Conservation (phyloP, 768 basidiomycete species). For the Tylopilus balloui region DNA sequence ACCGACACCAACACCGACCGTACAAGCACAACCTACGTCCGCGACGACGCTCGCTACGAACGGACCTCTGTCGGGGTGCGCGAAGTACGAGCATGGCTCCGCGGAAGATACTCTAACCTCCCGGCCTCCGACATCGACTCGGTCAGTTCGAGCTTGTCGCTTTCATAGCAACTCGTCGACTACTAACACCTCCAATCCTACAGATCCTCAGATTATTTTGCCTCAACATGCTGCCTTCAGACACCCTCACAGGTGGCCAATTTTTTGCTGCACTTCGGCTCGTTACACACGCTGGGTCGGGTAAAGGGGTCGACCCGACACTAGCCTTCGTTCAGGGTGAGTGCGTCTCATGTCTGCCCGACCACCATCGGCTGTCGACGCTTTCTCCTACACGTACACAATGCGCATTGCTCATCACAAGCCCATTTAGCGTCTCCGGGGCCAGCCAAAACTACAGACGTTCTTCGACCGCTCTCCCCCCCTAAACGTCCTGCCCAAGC, state of each 20-base stretch:
- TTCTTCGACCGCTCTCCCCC: conserved; percentile 16
- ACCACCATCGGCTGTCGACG: not conserved
- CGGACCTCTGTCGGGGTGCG: conserved; percentile 50
- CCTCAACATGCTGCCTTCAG: conserved; percentile 48
- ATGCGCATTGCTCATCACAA: conserved; percentile 8
- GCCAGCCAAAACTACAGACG: conserved; percentile 4
- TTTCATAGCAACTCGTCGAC: not conserved
- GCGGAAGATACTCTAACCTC: conserved; percentile 62
- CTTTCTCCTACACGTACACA: not conserved
- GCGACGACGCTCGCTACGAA: conserved; percentile 52
- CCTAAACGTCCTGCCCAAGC: conserved; percentile 20
- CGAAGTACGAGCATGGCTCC: conserved; percentile 71
- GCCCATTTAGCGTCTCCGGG: conserved; percentile 17
- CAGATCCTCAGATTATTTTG: conserved; percentile 67
- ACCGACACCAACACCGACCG: conserved; percentile 18
- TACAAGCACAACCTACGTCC: conserved; percentile 1
- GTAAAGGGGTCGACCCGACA: conserved; percentile 56
- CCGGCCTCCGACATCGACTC: conserved; percentile 51
- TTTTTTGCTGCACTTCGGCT: conserved; percentile 75
- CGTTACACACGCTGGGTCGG: conserved; percentile 55
- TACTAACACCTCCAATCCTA: conserved; percentile 1
- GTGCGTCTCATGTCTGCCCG: conserved; percentile 12
- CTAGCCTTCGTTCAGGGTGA: conserved; percentile 76
- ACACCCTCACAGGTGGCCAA: conserved; percentile 60
- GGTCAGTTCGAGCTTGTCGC: conserved; percentile 36